Conservation (phyloP, 1,284 basidiomycete species). For the Tylopilus sp. region DNA sequence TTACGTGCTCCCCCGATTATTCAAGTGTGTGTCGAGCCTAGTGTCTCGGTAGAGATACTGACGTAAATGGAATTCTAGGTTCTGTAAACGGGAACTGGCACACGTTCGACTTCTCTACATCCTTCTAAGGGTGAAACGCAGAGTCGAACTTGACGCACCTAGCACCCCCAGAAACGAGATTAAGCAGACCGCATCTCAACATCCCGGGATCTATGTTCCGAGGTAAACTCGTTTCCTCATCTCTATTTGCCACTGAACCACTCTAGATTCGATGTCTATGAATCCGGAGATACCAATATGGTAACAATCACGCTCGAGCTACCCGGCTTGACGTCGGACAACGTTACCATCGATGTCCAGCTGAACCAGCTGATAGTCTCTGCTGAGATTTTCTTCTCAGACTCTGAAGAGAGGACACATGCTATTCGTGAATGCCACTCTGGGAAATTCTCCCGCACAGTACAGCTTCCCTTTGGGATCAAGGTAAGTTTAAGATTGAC, state of each 20-base stretch:
- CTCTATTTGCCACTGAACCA: background rate
- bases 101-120: too few species aligned
- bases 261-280: conserved; percentile 46
- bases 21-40: too few species aligned
- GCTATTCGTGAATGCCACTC: conserved; percentile 48
- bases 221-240: conserved; percentile 1
- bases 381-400: conserved; percentile 33
- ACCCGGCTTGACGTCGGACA: conserved; percentile 54
- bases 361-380: conserved; percentile 50
- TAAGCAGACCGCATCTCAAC: too few species aligned
- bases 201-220: background rate
- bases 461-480: conserved; percentile 48
- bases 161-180: too few species aligned
- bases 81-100: too few species aligned
- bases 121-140: too few species aligned
- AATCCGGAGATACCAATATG: conserved; percentile 47
- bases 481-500: conserved; percentile 37
- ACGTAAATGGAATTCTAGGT: too few species aligned
- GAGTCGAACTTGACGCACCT: too few species aligned
- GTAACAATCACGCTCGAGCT: conserved; percentile 56
- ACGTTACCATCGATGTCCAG: conserved; percentile 51
- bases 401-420: conserved; percentile 42
- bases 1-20: too few species aligned
- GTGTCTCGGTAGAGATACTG: too few species aligned
- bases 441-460: conserved; percentile 40